Conservation (phyloP, 1,139 yeast genomes). For the Suzukiozyma palmioleophila region DNA sequence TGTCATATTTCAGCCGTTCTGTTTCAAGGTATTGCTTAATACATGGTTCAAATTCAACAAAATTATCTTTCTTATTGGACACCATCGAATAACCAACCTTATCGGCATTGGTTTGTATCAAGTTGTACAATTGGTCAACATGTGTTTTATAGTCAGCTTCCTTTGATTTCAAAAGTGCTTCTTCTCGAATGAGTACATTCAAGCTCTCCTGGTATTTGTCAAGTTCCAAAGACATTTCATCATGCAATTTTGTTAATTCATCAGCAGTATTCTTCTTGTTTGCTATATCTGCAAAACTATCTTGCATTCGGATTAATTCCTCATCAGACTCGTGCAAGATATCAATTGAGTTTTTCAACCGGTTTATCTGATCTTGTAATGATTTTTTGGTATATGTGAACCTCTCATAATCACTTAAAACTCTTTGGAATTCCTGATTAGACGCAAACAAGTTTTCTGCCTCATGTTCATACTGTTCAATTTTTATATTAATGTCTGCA, state of each 20-base stretch:
- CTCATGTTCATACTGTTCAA: constrained; percentile 52
- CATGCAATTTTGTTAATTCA: constrained; percentile 10
- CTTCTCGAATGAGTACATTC: constrained; percentile 41
- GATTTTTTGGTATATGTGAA: constrained; percentile 44
- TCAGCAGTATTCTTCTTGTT: constrained; percentile 31
- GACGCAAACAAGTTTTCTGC: constrained; percentile 65
- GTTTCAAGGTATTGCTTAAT: constrained; percentile 8
- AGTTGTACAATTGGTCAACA: constrained; percentile 9
- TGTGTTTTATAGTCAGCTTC: constrained; percentile 25
- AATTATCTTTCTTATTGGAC: constrained; percentile 7
- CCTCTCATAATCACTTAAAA: constrained; percentile 60
- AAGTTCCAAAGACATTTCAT: constrained; percentile 13
- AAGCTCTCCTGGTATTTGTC: constrained; percentile 26
- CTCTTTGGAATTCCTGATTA: constrained; percentile 78
- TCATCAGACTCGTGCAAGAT: constrained; percentile 47
- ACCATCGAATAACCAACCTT: constrained; percentile 15
- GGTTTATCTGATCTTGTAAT: constrained; percentile 43
- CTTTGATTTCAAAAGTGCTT: constrained; percentile 57
- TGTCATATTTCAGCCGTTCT: constrained; percentile 5
- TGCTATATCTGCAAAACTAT: constrained; percentile 51
- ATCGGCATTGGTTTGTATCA: constrained; percentile 11
- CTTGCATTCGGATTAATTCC: constrained; percentile 44
- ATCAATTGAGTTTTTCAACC: constrained; percentile 44
- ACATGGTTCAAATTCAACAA: constrained; percentile 8
- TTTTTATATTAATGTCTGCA: constrained; percentile 40